Base-by-base conservation (phyloP, 306 rosid genomes). In the Gastrolobium villosum region DNA sequence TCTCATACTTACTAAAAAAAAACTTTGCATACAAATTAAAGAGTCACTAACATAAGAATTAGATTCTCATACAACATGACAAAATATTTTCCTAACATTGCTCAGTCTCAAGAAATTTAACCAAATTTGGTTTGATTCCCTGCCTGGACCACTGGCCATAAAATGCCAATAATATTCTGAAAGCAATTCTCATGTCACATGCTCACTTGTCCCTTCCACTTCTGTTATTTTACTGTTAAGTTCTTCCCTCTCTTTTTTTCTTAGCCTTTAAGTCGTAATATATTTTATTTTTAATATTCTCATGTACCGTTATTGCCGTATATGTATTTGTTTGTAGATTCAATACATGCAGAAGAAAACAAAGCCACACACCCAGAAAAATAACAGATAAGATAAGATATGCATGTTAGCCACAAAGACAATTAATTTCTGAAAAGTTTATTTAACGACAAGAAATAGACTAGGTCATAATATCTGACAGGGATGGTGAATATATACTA, bases 71-170 rank as follows among this genome's bases (percentile, higher is more conserved):
- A n/a, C n/a, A n/a, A n/a, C n/a, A n/a, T n/a, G n/a, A n/a, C n/a
- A n/a, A n/a, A n/a, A n/a, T n/a, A n/a, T n/a, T n/a, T n/a, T n/a
- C n/a, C n/a, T n/a, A n/a, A n/a, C 53, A 37, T 28, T 8, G 44
- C 15, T 35, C 26, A 34, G n/a, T 49, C 30, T 64, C 64, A 10
- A 64, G 43, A 63, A 64, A 37, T 34, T 14, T 2, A 66, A 9
- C 75, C 46, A 37, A 7, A 48, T 75, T 31, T 65, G 3, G 7
- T 41, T 57, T 65, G 26, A 65, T 65, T 52, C 74, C n/a, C 4
- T 75, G 6, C 0, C 6, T 7, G 72, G 52, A 75, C 72, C 80
- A 63, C 71, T 57, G 68, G 4, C 57, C 36, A 60, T 13, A 45
- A 60, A 73, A 57, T 57, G 68, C 67, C 14, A 40, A 41, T 57